Percentiles rank a stretch among this genome's conserved stretches.
These are phyloP conservation scores for Silene coronaria DNA, from an alignment of 179 eudicot species.

Conservation along the genomic window DNA sequence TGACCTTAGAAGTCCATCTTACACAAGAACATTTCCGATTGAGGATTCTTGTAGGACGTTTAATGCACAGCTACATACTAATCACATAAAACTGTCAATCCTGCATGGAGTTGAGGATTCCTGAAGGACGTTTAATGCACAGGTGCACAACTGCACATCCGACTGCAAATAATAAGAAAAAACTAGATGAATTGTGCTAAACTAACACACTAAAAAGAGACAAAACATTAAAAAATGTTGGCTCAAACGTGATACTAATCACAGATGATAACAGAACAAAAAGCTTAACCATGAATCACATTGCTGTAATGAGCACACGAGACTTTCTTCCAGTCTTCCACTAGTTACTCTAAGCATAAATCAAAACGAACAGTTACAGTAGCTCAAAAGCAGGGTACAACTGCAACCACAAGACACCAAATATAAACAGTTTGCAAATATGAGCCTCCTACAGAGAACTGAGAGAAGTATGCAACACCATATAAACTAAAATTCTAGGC, in stretches of 20 bases:
- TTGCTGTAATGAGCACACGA: neutral
- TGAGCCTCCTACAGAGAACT: neutral
- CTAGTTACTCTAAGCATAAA: no score
- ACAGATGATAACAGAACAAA: neutral
- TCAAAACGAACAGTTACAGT: neutral
- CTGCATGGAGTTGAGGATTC: no score
- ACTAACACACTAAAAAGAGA: neutral
- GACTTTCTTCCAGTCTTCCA: neutral
- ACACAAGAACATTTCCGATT: no score
- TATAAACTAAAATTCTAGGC: neutral
- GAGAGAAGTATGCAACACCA: neutral
- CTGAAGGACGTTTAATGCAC: no score
- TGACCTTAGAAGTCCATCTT: no score
- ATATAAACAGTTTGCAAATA: slow-evolving; percentile 13
- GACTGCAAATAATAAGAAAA: no score
- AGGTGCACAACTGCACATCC: no score
- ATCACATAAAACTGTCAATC: no score
- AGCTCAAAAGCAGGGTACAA: neutral
- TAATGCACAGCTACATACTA: no score
- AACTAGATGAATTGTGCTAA: neutral
- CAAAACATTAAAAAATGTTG: neutral
- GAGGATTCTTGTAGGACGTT: no score
- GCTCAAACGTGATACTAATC: neutral
- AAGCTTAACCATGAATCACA: neutral
- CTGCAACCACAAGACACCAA: slow-evolving; percentile 2